phyloP scores from a whole-genome alignment of 2,329 filamentous ascomycete species.

The Endoconidiophora polonica region DNA sequence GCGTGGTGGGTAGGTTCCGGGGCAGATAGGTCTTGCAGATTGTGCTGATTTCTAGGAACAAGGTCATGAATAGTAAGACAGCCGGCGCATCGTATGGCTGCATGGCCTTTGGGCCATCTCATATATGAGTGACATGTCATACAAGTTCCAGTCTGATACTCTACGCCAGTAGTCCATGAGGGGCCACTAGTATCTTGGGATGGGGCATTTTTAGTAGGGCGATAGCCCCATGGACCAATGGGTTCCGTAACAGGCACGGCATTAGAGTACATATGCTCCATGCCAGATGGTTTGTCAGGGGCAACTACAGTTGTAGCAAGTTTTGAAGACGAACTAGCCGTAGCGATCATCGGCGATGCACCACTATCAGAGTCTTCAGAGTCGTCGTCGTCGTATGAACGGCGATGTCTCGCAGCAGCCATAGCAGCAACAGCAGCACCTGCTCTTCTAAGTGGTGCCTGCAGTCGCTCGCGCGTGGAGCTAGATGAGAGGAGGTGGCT shows the following conservation, averaged over 20 bases:
- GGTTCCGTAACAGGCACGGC: too few species aligned
- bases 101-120: slow-evolving; percentile 58
- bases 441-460: slow-evolving; percentile 1
- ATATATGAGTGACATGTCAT: slow-evolving; percentile 75
- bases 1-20: slow-evolving; percentile 22
- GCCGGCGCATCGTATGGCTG: slow-evolving; percentile 65
- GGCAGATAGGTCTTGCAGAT: too few species aligned
- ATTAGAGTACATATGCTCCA: too few species aligned
- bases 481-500: neutral
- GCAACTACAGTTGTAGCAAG: neutral
- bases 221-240: too few species aligned
- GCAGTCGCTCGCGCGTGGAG: neutral
- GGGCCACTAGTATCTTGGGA: neutral
- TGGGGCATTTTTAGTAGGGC: neutral
- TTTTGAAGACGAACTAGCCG: neutral
- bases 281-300: too few species aligned
- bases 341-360: neutral
- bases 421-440: slow-evolving; percentile 7
- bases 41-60: too few species aligned
- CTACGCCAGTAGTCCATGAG: slow-evolving; percentile 15
- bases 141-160: slow-evolving; percentile 53
- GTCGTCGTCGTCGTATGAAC: neutral
- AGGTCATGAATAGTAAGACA: slow-evolving; percentile 70
- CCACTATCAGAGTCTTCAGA: slow-evolving; percentile 3
- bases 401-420: neutral